Percentiles rank a stretch among this genome's conserved stretches.
Conservation (phyloP, 169 alveolate genomes). For the Plasmodium vinckei region DNA sequence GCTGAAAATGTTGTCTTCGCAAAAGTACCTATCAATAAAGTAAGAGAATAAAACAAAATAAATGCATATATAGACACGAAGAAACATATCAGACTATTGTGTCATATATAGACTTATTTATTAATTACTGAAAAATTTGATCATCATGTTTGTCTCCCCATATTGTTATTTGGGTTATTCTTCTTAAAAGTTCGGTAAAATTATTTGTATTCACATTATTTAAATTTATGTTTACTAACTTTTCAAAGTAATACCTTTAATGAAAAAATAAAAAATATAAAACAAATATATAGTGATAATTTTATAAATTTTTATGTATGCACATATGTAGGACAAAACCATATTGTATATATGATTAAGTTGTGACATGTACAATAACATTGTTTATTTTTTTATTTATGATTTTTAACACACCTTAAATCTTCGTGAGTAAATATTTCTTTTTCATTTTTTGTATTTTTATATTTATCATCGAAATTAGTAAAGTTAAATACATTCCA, state of each 20-base stretch:
- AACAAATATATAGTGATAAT: background rate
- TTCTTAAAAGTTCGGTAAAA: conserved; percentile 52
- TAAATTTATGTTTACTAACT: conserved; percentile 52
- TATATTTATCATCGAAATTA: conserved; percentile 56
- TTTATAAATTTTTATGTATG: background rate
- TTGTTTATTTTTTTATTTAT: background rate
- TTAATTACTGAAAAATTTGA: conserved; percentile 59
- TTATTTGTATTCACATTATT: conserved; percentile 58
- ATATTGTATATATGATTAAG: background rate
- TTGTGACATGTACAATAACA: background rate
- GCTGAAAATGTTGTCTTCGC: conserved; percentile 60
- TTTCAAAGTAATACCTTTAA: conserved; percentile 54
- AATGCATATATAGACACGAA: too few species aligned
- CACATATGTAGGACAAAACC: background rate
- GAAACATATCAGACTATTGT: too few species aligned
- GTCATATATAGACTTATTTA: background rate
- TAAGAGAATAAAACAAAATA: background rate
- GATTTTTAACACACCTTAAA: conserved; percentile 27
- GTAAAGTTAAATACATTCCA: conserved; percentile 63
- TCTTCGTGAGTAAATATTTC: conserved; percentile 70
- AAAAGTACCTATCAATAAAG: conserved; percentile 39
- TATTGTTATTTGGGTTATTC: conserved; percentile 70
- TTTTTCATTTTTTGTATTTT: conserved; percentile 60
- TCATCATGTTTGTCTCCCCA: conserved; percentile 75
- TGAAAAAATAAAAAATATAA: background rate